Evolutionary conservation across 2,329 filamentous ascomycete genomes (phyloP), one percentile per base, ranked within the genome.

Genomic region (Trichoderma lentiforme): DNA sequence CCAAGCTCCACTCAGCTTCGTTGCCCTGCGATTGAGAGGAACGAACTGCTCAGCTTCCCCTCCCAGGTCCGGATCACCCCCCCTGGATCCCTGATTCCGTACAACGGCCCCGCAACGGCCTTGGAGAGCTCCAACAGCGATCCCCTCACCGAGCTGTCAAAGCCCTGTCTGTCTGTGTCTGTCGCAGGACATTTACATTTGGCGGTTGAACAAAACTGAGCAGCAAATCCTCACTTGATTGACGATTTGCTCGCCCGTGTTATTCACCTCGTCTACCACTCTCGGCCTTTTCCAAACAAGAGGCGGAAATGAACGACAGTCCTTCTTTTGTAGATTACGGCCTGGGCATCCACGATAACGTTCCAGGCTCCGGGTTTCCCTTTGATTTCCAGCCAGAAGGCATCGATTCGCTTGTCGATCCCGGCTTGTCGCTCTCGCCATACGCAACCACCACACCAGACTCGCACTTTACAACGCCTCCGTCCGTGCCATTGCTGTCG

Each of bases 51-150:
- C 39, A 14, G 64, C 64, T 67, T 67, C 51, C 64, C 64, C 65
- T 47, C 34, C 56, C 26, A 60, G 66, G 15, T 30, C 56, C 39
- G 6, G 63, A 67, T 53, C 66, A 68, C 6, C 56, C 36, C 65
- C 65, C 36, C 56, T 24, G 34, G 30, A 24, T 8, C 62, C 47
- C 43, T 51, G 39, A 43, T 57, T 34, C 60, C 61, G 69, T 60
- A 34, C 60, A 60, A 71, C 69, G 69, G 69, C 69, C 69, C 69
- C 69, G 69, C 69, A 56, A 21, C 58, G 47, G 53, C 68, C 58
- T 53, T 58, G 47, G 60, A 62, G 39, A 71, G 69, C 69, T 71
- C 58, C 43, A 62, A n/a, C 12, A 8, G 24, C 18, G 24, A 30
- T 32, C 39, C 51, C 47, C 69, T 65, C 69, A 51, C 34, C 53